These are phyloP conservation scores for Neospora caninum DNA, from an alignment of 169 alveolate genomes.

Conservation along the genomic window DNA sequence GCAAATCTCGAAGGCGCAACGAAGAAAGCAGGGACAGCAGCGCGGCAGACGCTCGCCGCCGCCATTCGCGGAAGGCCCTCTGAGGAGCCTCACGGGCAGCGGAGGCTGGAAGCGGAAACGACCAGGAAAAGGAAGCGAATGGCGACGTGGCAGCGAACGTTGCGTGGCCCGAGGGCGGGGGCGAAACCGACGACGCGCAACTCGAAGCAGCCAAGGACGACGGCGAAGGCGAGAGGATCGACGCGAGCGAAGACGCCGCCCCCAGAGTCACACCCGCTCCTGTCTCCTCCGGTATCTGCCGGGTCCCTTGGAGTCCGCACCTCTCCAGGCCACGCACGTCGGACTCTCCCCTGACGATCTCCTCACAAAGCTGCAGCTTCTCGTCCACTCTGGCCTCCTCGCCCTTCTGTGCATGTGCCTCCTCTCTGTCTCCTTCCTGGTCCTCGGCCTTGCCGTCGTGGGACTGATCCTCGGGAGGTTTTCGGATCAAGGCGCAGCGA, in stretches of 20 bases:
- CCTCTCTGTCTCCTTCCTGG: neutral
- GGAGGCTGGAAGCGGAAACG: neutral
- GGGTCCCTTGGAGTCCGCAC: neutral
- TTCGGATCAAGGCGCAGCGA: neutral
- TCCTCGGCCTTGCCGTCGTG: neutral
- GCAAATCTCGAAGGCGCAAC: neutral
- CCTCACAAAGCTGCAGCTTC: neutral
- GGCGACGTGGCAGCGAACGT: neutral
- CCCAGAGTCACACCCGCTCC: no score
- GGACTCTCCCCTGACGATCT: neutral
- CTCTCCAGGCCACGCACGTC: neutral
- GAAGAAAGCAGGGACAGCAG: neutral
- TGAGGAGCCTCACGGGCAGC: slow-evolving; percentile 15
- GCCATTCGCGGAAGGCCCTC: slow-evolving; percentile 54
- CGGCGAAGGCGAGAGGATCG: no score
- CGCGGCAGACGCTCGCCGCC: slow-evolving; percentile 18
- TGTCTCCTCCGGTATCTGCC: neutral
- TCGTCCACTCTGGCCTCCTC: neutral
- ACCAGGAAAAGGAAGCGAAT: neutral
- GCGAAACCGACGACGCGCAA: no score
- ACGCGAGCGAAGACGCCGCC: no score
- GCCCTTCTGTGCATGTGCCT: neutral
- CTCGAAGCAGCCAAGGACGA: no score
- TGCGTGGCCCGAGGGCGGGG: neutral
- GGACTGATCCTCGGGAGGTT: neutral